Evolutionary conservation across 768 basidiomycete genomes (phyloP), one percentile per base, ranked within the genome.

Genomic region (Podaxis rugospora): DNA sequence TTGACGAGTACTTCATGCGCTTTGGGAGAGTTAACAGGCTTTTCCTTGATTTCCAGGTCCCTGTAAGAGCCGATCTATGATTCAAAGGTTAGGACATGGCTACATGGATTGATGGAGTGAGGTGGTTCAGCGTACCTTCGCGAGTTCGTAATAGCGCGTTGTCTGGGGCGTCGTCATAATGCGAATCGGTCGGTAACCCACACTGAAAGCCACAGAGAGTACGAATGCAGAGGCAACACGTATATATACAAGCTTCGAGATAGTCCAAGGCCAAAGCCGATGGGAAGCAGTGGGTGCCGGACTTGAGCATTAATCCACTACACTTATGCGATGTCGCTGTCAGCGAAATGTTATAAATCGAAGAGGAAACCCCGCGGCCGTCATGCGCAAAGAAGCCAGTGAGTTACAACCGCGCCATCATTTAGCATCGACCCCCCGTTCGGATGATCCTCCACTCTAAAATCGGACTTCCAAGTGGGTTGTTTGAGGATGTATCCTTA

Each of bases 1-100:
- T 81, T 82, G 64, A 86, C 78, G 25, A 85, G 74, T 6, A 85
- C 84, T 57, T 86, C 79, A 21, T 68, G 74, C 1, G 80, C 68
- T 53, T 74, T 77, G 1, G 76, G 79, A 51, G 71, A 64, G 6
- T 59, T 55, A 18, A 76, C 49, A 3, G 66, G 63, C 5, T 65
- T 66, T 21, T 76, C 66, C 28, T 69, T 66, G n/a, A 74, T 55
- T 18, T 58, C 62, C 23, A 71, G 59, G 40, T 68, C 66, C 10
- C 64, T 64, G 55, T 67, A 67, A 5, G 65, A 59, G 51, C 67
- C 67, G 16, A 68, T 62, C 66, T 71, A 51, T 18, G 21, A 9
- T 9, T 23, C 10, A 14, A 36, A 21, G 16, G 37, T 37, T 10
- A 54, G 11, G 11, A 13, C 14, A 35, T 37, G 18, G n/a, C 18